Conservation (phyloP, 108 stramenopile genomes). For the Nitzschia sp. region DNA sequence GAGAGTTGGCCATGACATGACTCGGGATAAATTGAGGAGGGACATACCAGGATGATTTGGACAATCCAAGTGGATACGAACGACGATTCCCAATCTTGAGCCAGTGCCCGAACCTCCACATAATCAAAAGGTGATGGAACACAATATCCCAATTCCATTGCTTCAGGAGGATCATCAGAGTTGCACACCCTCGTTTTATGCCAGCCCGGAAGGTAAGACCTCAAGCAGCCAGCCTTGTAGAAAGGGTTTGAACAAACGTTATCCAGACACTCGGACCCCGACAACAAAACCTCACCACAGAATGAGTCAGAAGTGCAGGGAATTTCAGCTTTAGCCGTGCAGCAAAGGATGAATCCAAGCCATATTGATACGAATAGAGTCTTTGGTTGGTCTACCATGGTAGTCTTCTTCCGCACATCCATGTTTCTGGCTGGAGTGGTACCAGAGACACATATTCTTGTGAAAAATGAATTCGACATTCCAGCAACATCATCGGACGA, state of each 20-base stretch:
- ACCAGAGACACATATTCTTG: too few relatives aligned
- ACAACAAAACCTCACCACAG: background rate
- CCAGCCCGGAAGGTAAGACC: background rate
- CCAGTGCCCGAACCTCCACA: constrained; percentile 28
- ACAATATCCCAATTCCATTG: constrained; percentile 11
- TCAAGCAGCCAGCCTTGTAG: background rate
- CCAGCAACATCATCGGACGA: too few relatives aligned
- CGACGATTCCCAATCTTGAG: constrained; percentile 38
- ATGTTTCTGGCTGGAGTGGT: too few relatives aligned
- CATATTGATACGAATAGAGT: too few relatives aligned
- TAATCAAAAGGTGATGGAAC: constrained; percentile 22
- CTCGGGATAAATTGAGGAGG: background rate
- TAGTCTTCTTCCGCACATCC: too few relatives aligned
- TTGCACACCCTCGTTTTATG: constrained; percentile 18
- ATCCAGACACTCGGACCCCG: background rate
- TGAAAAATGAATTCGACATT: too few relatives aligned
- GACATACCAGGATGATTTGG: constrained; percentile 22
- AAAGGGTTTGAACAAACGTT: constrained; percentile 3
- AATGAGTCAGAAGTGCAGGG: background rate
- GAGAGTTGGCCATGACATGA: background rate
- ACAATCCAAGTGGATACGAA: constrained; percentile 30
- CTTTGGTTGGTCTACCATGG: too few relatives aligned
- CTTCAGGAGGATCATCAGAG: constrained; percentile 17
- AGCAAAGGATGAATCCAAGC: too few relatives aligned
- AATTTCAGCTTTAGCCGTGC: background rate